These are phyloP conservation scores for Aspergillus nomiae DNA, from an alignment of 2,329 filamentous ascomycete genomes.

Conservation along the genomic window DNA sequence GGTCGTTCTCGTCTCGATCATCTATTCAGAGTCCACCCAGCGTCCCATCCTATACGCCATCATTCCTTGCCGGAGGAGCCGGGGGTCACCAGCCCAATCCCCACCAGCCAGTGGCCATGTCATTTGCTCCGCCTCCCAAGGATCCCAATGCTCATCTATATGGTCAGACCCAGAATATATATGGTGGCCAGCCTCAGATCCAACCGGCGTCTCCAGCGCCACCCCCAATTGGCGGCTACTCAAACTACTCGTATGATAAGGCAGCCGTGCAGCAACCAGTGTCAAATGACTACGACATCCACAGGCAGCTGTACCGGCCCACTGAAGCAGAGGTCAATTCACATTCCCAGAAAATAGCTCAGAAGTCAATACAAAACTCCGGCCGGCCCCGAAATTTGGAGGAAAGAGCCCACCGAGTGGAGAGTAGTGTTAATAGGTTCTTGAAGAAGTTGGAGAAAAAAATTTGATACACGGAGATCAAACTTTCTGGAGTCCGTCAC, in stretches of 20 bases:
- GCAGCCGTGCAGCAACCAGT: constrained; percentile 22
- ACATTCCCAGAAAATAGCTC: constrained; percentile 38
- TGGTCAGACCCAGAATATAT: constrained; percentile 31
- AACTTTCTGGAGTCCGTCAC: neutral
- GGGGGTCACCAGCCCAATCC: constrained; percentile 13
- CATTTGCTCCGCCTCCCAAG: constrained; percentile 35
- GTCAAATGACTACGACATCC: constrained; percentile 44
- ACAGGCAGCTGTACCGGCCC: constrained; percentile 50
- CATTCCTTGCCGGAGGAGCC: constrained; percentile 20
- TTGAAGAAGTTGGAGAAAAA: constrained; percentile 50
- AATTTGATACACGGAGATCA: constrained; percentile 19
- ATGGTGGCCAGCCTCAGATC: constrained; percentile 21
- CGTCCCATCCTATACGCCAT: constrained; percentile 32
- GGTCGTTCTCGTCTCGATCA: constrained; percentile 26
- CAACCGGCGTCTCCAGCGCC: constrained; percentile 21
- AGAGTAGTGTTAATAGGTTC: constrained; percentile 47
- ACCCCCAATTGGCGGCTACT: constrained; percentile 39
- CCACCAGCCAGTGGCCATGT: constrained; percentile 27
- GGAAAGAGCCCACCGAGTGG: constrained; percentile 40
- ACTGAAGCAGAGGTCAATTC: constrained; percentile 45
- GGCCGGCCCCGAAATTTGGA: constrained; percentile 40
- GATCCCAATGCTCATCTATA: constrained; percentile 41
- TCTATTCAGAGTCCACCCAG: constrained; percentile 29
- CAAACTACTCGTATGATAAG: constrained; percentile 46
- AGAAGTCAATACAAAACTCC: constrained; percentile 36